A percentile compares a stretch with the other conserved stretches of the same genome.
Conservation (phyloP, 1,139 yeast species). For the Hansenula lynferdii region DNA sequence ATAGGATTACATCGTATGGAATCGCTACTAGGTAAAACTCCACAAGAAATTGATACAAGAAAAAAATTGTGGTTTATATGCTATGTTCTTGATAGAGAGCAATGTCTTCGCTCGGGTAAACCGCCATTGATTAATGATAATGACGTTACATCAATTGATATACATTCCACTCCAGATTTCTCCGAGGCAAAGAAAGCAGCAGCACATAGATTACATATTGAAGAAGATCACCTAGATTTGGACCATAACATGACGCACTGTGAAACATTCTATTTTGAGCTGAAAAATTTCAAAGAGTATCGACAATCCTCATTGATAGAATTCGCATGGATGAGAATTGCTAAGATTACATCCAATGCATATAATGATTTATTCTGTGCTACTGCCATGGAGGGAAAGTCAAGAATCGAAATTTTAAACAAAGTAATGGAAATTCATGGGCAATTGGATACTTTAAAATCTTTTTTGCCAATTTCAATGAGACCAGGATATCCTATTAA, state of each 20-base stretch:
- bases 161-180: slow-evolving; percentile 9
- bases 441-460: no score
- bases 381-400: slow-evolving; percentile 19
- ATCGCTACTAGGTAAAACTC: slow-evolving; percentile 33
- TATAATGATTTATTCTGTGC: slow-evolving; percentile 24
- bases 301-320: no score
- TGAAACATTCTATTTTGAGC: neutral
- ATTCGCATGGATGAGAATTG: slow-evolving; percentile 17
- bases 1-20: slow-evolving; percentile 60
- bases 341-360: slow-evolving; percentile 19
- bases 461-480: slow-evolving; percentile 22
- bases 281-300: slow-evolving; percentile 3
- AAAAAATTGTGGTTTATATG: slow-evolving; percentile 51
- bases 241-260: slow-evolving; percentile 7
- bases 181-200: slow-evolving; percentile 4
- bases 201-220: slow-evolving; percentile 7
- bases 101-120: slow-evolving; percentile 50
- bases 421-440: no score
- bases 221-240: slow-evolving; percentile 9
- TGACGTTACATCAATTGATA: slow-evolving; percentile 34
- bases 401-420: no score
- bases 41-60: slow-evolving; percentile 33
- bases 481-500: slow-evolving; percentile 11
- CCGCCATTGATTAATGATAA: slow-evolving; percentile 48
- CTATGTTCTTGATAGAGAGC: slow-evolving; percentile 47